These are phyloP conservation scores for Blastomyces percursus DNA, from an alignment of 2,329 filamentous ascomycete species.

Conservation along the genomic window DNA sequence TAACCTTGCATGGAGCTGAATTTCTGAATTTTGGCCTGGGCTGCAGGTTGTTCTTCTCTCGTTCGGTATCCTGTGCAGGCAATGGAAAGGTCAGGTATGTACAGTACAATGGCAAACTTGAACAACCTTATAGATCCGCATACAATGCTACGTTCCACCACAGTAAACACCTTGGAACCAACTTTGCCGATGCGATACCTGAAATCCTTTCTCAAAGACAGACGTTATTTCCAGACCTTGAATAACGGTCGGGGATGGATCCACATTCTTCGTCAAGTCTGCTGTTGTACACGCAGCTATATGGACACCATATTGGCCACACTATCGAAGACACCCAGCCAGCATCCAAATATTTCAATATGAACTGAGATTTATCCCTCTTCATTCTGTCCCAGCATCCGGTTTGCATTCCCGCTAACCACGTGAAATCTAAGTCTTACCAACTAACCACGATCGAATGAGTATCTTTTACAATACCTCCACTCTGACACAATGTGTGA, in stretches of 20 bases:
- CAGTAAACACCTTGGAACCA: background rate
- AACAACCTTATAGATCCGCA: background rate
- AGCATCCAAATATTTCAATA: constrained; percentile 4
- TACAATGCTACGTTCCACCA: background rate
- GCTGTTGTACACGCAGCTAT: background rate
- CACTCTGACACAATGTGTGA: background rate
- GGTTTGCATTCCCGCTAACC: background rate
- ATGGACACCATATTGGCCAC: background rate
- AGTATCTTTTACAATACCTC: background rate
- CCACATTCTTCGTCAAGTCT: background rate
- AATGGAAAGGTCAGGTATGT: background rate
- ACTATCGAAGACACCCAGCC: background rate
- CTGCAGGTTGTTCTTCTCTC: background rate
- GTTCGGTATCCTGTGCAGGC: background rate
- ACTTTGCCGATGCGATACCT: background rate
- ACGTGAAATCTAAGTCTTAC: background rate
- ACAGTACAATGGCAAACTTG: background rate
- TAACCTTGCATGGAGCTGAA: background rate
- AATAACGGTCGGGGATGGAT: background rate
- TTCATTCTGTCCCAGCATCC: background rate
- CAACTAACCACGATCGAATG: background rate
- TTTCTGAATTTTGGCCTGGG: background rate
- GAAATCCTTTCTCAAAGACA: background rate
- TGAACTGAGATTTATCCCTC: background rate
- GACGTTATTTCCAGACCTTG: constrained; percentile 1